Percentiles rank a stretch among this genome's conserved stretches.
Evolutionary conservation across 306 rosid species (phyloP).

Genomic region (Citrullus amarus): DNA sequence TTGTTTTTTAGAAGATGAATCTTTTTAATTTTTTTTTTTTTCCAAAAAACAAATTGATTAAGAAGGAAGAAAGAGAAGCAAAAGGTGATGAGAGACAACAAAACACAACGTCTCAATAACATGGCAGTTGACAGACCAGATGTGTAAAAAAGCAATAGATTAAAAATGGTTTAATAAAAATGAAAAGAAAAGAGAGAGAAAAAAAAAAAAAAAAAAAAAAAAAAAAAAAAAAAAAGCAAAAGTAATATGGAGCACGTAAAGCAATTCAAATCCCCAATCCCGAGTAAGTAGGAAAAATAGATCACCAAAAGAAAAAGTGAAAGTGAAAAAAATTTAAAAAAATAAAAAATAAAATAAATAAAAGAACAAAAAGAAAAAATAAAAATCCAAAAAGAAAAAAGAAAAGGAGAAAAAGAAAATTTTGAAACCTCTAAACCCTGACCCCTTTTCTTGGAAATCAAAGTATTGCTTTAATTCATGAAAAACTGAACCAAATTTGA

Average conservation of each 20-base stretch:
- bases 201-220: background rate
- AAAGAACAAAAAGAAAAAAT: background rate
- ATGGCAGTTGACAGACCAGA: background rate
- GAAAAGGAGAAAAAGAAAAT: background rate
- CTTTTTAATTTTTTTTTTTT: no score
- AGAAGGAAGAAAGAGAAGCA: background rate
- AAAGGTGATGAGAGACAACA: background rate
- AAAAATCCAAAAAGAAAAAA: background rate
- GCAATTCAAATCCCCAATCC: conserved; percentile 9
- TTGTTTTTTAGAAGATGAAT: no score
- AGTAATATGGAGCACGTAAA: background rate
- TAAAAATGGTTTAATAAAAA: background rate
- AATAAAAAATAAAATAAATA: no score
- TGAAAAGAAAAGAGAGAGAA: no score
- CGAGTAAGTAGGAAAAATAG: background rate
- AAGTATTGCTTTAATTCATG: conserved; percentile 25
- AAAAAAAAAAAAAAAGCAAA: background rate
- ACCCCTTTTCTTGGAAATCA: background rate
- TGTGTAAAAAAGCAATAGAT: background rate
- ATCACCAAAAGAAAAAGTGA: background rate
- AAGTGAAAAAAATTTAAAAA: background rate
- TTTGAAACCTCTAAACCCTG: background rate
- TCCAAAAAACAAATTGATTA: background rate
- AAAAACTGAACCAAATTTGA: conserved; percentile 30
- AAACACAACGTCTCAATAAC: background rate